Percentiles rank a stretch among this genome's conserved stretches.
These are phyloP conservation scores for Sherardia arvensis DNA, from an alignment of 257 asterid genomes.

Conservation along the genomic window DNA sequence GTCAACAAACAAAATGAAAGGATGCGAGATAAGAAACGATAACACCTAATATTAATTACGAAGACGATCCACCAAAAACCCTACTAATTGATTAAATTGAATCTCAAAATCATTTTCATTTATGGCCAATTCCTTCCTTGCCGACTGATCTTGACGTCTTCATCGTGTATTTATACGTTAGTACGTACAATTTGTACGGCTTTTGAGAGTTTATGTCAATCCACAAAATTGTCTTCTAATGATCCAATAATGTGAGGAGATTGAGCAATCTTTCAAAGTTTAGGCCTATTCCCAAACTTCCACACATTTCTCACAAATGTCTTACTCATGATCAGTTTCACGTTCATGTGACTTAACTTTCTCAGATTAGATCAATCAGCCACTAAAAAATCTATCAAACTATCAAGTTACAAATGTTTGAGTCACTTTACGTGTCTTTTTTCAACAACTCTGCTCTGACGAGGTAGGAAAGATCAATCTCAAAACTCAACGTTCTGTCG, in stretches of 20 bases:
- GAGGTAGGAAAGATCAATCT: too few species aligned
- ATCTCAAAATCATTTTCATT: slow-evolving; percentile 17
- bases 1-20: slow-evolving; percentile 31
- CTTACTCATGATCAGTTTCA: too few species aligned
- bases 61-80: slow-evolving; percentile 32
- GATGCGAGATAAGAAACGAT: slow-evolving; percentile 15
- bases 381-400: too few species aligned
- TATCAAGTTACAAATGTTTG: too few species aligned
- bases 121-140: slow-evolving; percentile 4
- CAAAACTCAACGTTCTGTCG: too few species aligned
- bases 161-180: slow-evolving; percentile 10
- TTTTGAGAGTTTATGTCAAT: background rate
- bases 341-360: too few species aligned
- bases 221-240: background rate
- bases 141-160: slow-evolving; percentile 38
- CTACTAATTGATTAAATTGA: slow-evolving; percentile 5
- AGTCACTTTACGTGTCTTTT: too few species aligned
- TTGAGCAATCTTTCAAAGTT: too few species aligned
- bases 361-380: too few species aligned
- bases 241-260: background rate
- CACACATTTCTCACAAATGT: too few species aligned
- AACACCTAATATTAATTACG: slow-evolving; percentile 23
- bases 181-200: slow-evolving; percentile 32
- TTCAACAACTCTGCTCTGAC: too few species aligned
- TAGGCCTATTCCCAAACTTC: too few species aligned